Evolutionary conservation across 2,329 filamentous ascomycete species (phyloP).

Genomic region (Botrytis sinoallii): DNA sequence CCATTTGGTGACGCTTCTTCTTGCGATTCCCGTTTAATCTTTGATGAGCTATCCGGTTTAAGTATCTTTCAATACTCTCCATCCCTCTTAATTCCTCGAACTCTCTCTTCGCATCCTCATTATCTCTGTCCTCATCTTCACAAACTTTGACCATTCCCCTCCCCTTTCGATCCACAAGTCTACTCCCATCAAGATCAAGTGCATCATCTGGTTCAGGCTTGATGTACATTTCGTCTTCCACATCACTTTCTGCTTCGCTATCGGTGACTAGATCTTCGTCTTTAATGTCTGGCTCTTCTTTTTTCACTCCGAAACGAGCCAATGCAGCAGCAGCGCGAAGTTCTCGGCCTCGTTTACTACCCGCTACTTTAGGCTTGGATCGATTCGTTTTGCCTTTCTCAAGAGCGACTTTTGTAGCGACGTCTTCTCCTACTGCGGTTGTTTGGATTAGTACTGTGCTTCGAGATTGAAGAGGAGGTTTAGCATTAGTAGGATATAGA

Average conservation of each 20-base stretch:
- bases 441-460: background rate
- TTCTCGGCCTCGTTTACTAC: slow-evolving; percentile 57
- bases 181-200: slow-evolving; percentile 61
- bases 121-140: slow-evolving; percentile 60
- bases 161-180: slow-evolving; percentile 64
- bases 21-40: background rate
- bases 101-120: slow-evolving; percentile 59
- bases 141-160: slow-evolving; percentile 71
- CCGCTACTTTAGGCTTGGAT: slow-evolving; percentile 57
- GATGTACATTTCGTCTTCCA: slow-evolving; percentile 47
- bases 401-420: slow-evolving; percentile 46
- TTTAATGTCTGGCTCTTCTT: slow-evolving; percentile 41
- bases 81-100: slow-evolving; percentile 62
- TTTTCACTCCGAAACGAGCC: slow-evolving; percentile 50
- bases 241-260: slow-evolving; percentile 45
- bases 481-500: background rate
- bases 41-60: background rate
- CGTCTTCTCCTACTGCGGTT: slow-evolving; percentile 48
- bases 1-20: background rate
- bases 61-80: slow-evolving; percentile 36
- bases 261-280: slow-evolving; percentile 42
- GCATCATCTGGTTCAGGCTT: slow-evolving; percentile 50
- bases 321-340: slow-evolving; percentile 59
- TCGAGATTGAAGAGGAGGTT: background rate
- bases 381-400: slow-evolving; percentile 50